Base-by-base conservation (phyloP, 1,139 yeast genomes). In the Yamadazyma kanchanaburiensis region DNA sequence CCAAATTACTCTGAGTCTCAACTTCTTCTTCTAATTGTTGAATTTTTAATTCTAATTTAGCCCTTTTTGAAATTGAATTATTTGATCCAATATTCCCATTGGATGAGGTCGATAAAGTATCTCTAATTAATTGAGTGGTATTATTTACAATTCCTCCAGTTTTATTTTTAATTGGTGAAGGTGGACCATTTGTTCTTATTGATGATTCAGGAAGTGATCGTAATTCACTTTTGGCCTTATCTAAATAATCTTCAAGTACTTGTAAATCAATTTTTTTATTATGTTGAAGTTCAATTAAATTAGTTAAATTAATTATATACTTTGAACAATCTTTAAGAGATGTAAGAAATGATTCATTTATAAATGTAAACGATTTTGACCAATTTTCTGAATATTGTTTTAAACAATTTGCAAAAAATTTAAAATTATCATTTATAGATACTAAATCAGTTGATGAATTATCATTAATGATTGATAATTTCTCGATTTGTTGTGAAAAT, bases 211-310 rank as follows among this genome's bases (percentile, higher is more conserved):
- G 39, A 21, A 42, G 21, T 7, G 30, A 9, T 14, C 25, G 26
- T 39, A 80, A 76, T 42, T 91, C 97, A 19, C 60, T 58, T 34
- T 74, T 70, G 0, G 95, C 77, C 48, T 85, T 83, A 26, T 70
- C 66, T 32, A 88, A 64, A 51, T 89, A 89, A 34, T 84, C 95
- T 26, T 77, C 76, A 30, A 91, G 65, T 27, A 85, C 95, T 50
- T 91, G 96, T 46, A 83, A 77, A 54, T 91, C 98, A 23, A 89
- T 74, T 45, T 85, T 89, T 54, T 89, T 89, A 51, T 87, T 91
- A 49, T 91, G 98, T 42, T 91, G 87, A 33, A 85, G 69, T 49
- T 84, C 89, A 35, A 91, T 74, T 40, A 89, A 63, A 37, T 74
- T 76, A 43, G 87, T 84, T 45, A 91, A 69, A 19, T 91, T 77